These are phyloP conservation scores for Eremothecium coryli DNA, from an alignment of 1,139 yeast genomes.

Conservation along the genomic window DNA sequence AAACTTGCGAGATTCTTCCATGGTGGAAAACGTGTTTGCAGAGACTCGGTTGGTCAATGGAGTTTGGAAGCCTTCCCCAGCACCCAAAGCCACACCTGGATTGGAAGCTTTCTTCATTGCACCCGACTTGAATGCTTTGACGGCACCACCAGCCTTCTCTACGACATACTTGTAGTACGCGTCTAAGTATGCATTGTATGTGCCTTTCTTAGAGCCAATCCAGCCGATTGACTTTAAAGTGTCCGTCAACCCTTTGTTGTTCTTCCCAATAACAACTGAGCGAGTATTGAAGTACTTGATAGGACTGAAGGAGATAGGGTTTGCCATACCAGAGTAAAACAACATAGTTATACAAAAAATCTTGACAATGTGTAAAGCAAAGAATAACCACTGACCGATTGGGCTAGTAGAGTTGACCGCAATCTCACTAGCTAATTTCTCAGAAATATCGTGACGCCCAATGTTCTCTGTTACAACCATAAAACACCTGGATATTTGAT, in stretches of 20 bases:
- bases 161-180: slow-evolving; percentile 57
- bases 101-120: slow-evolving; percentile 48
- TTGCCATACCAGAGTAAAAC: slow-evolving; percentile 62
- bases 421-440: slow-evolving; percentile 42
- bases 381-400: slow-evolving; percentile 58
- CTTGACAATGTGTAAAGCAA: slow-evolving; percentile 62
- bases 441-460: slow-evolving; percentile 36
- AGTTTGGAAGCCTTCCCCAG: slow-evolving; percentile 78
- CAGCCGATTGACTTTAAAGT: slow-evolving; percentile 67
- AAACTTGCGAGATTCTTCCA: slow-evolving; percentile 35
- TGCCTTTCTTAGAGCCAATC: slow-evolving; percentile 80
- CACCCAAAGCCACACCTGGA: slow-evolving; percentile 53
- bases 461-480: slow-evolving; percentile 31
- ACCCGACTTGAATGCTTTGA: slow-evolving; percentile 71
- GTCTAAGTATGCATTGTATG: slow-evolving; percentile 63
- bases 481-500: slow-evolving; percentile 40
- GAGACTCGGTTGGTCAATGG: slow-evolving; percentile 35
- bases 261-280: slow-evolving; percentile 22
- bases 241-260: slow-evolving; percentile 36
- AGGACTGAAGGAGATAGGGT: slow-evolving; percentile 57
- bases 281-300: slow-evolving; percentile 21
- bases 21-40: slow-evolving; percentile 27
- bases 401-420: slow-evolving; percentile 31
- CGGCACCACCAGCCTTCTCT: slow-evolving; percentile 65
- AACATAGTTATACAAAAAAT: slow-evolving; percentile 45